Evolutionary conservation across 2,329 filamentous ascomycete genomes (phyloP), one percentile per base, ranked within the genome.

Genomic region (Trichoderma atrobrunneum): DNA sequence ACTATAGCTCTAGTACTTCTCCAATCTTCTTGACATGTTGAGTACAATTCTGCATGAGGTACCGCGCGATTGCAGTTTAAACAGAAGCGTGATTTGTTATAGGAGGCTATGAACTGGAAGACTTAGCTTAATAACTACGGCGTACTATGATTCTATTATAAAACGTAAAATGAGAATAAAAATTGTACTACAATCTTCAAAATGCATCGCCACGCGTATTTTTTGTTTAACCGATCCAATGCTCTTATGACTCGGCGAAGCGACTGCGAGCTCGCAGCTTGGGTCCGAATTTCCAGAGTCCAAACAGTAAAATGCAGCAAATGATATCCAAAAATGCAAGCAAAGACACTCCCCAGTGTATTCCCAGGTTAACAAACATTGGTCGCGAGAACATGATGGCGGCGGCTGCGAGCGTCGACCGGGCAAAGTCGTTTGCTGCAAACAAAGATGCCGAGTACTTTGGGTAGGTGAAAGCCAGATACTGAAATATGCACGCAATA

Each of bases 371-470:
- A 12, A 63, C 7, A 63, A 63, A 63, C 60, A 63, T 63, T 28
- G 60, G 60, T 26, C 60, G 60, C 34, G 60, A 63, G 34, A 63
- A 63, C 60, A 63, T 63, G 8, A 63, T 63, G 2, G 60, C 60
- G 16, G 34, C 60, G 21, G 60, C 60, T 11, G 60, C 60, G 21
- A 63, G 60, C 11, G 60, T 63, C 21, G 60, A 63, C 8, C 60
- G 60, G 18, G 60, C 60, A 63, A 63, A 63, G 24, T 54, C 61
- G 5, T 43, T 48, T 2, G 36, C 61, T 10, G 61, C 36, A 28
- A 63, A 30, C 24, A 63, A 26, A 1, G 61, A 63, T 8, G 61
- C 61, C 6, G 61, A 26, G 36, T 63, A 63, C 8, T 28, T n/a
- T 3, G 61, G 61, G 11, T 63, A 63, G 7, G 61, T 26, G 10